A percentile compares a stretch with the other conserved stretches of the same genome.
phyloP scores from a whole-genome alignment of 768 basidiomycete genomes.

The Cystobasidium ongulense region DNA sequence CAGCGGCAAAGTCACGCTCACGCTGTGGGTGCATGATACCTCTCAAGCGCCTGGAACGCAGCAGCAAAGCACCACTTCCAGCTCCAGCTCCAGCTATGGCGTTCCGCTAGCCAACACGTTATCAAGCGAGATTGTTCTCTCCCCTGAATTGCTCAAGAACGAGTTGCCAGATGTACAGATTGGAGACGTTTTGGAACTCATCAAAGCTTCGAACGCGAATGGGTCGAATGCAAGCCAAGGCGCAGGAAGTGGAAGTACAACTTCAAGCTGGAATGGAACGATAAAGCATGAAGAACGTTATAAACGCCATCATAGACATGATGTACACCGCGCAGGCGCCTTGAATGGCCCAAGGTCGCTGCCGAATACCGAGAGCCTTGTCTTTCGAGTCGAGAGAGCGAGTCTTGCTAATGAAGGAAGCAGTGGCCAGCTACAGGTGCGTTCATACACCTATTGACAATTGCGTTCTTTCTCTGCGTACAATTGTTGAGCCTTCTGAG shows the following conservation, averaged over 20 bases:
- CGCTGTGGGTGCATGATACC: slow-evolving; percentile 20
- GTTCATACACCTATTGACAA: not conserved
- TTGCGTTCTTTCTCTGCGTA: too few relatives aligned
- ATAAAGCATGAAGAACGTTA: not conserved
- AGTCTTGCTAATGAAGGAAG: slow-evolving; percentile 10
- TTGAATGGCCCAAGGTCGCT: not conserved
- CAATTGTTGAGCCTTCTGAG: too few relatives aligned
- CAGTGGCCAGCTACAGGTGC: slow-evolving; percentile 23
- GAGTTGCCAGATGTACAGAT: not conserved
- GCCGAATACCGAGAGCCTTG: not conserved
- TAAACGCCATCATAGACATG: not conserved
- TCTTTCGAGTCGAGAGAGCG: not conserved
- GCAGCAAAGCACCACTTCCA: not conserved
- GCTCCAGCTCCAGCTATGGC: slow-evolving; percentile 1
- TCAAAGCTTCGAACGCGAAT: slow-evolving; percentile 10
- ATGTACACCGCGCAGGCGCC: not conserved
- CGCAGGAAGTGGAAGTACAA: not conserved
- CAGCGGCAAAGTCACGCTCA: slow-evolving; percentile 19
- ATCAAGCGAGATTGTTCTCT: slow-evolving; percentile 2
- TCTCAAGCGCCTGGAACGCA: slow-evolving; percentile 11
- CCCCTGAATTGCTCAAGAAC: slow-evolving; percentile 8
- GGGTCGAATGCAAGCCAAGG: not conserved
- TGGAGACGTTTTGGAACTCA: slow-evolving; percentile 18
- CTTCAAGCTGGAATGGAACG: not conserved
- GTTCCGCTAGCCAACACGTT: not conserved